Percentiles rank a stretch among this genome's conserved stretches.
These are phyloP conservation scores for Mycosphaerelloides madeirae DNA, from an alignment of 2,329 filamentous ascomycete species.

Conservation along the genomic window DNA sequence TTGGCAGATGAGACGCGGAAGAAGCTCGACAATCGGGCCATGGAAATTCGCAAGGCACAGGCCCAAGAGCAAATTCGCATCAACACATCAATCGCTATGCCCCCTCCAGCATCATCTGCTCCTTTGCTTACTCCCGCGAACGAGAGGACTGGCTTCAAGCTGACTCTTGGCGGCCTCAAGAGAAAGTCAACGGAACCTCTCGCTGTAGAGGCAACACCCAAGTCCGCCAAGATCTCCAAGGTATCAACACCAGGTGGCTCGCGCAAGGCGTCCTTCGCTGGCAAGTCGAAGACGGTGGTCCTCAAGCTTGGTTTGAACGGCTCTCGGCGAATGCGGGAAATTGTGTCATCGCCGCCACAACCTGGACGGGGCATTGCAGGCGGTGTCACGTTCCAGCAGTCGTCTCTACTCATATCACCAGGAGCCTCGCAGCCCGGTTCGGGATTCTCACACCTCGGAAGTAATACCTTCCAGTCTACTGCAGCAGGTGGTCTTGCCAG, in stretches of 20 bases:
- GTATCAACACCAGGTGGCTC: slow-evolving; percentile 14
- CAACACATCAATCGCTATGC: slow-evolving; percentile 12
- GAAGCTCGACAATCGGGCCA: slow-evolving; percentile 6
- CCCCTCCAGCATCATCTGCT: slow-evolving; percentile 9
- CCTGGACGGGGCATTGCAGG: slow-evolving; percentile 6
- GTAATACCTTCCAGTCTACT: background rate
- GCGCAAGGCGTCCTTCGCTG: slow-evolving; percentile 7
- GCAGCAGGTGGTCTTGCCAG: background rate
- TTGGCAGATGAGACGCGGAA: slow-evolving; percentile 17
- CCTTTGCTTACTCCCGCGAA: slow-evolving; percentile 11
- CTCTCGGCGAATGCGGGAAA: slow-evolving; percentile 16
- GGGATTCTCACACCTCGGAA: background rate
- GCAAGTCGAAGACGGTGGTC: slow-evolving; percentile 8
- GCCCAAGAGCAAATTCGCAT: slow-evolving; percentile 11
- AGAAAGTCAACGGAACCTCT: slow-evolving; percentile 24
- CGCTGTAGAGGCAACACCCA: slow-evolving; percentile 23
- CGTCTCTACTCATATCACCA: slow-evolving; percentile 3
- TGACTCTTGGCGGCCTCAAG: slow-evolving; percentile 24
- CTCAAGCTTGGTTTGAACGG: slow-evolving; percentile 13
- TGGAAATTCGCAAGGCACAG: slow-evolving; percentile 6
- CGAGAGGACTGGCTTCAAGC: slow-evolving; percentile 25
- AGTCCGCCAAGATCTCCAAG: slow-evolving; percentile 23
- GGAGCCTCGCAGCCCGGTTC: background rate
- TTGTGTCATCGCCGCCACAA: slow-evolving; percentile 14
- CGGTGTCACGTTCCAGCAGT: slow-evolving; percentile 1